Base-by-base conservation (phyloP, 768 basidiomycete species). In the Lentinula raphanica region DNA sequence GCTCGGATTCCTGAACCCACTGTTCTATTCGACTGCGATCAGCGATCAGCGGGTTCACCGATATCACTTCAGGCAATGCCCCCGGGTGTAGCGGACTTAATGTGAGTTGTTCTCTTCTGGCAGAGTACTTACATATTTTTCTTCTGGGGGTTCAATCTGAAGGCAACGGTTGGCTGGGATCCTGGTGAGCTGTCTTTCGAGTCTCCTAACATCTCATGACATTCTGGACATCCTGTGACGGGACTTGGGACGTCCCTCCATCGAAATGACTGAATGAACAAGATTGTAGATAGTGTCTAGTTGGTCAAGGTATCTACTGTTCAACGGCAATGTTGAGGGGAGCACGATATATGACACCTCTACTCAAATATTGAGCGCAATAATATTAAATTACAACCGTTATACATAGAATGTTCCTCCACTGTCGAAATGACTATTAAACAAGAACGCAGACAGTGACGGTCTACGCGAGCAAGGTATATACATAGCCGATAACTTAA, bases 61-160 rank as follows among this genome's bases (percentile, higher is more conserved):
- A 69, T 53, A 67, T 69, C 44, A 62, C 60, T 6, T 40, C 27
- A 12, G 68, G 68, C 8, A 69, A 70, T 23, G 77, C 76, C 61
- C 76, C 78, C 0, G 80, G 80, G 8, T 81, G 79, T 60, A 72
- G 73, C 2, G 79, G 79, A 27, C 76, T 74, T 58, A 64, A 62
- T 44, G 64, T 65, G 35, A 39, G 64, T 59, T 23, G 35, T 25
- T n/a, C 9, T 15, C 15, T 50, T 25, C 21, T n/a, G n/a, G n/a
- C n/a, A n/a, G n/a, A n/a, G n/a, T n/a, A n/a, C n/a, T n/a, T n/a
- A n/a, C n/a, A n/a, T n/a, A 12, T 6, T 31, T 28, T 23, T 11
- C 40, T 56, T 49, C n/a, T n/a, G n/a, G 53, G 45, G 12, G 36
- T 58, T n/a, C 3, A 25, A 6, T 51, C 46, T 21, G 51, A 54